These are phyloP conservation scores for Vickermania spadyakhi DNA, from an alignment of 208 protist species.

Conservation along the genomic window DNA sequence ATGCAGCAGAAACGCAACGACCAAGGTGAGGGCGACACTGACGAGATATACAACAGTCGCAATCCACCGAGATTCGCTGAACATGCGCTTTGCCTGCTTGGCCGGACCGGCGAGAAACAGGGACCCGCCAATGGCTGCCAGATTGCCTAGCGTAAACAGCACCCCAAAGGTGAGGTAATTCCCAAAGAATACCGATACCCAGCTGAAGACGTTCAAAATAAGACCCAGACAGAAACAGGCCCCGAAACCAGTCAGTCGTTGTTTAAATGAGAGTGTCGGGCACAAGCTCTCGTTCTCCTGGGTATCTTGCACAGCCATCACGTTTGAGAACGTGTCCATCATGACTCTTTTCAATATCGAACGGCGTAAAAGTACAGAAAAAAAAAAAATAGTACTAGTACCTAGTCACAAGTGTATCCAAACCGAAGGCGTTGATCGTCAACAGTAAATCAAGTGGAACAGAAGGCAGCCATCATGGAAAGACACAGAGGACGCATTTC, in stretches of 20 bases:
- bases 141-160: conserved; percentile 61
- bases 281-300: conserved; percentile 39
- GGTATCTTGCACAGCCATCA: conserved; percentile 24
- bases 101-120: conserved; percentile 76
- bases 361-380: too few relatives aligned
- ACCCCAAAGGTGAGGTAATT: conserved; percentile 70
- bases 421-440: too few relatives aligned
- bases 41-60: conserved; percentile 64
- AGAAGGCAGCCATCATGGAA: too few relatives aligned
- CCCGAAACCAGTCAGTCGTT: conserved; percentile 58
- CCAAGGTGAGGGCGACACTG: conserved; percentile 56
- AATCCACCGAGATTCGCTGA: conserved; percentile 62
- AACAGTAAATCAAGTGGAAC: too few relatives aligned
- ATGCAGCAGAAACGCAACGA: conserved; percentile 42
- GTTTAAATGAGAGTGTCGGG: conserved; percentile 64
- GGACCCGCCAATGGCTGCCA: conserved; percentile 36
- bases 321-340: conserved; percentile 40
- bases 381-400: too few relatives aligned
- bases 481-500: too few relatives aligned
- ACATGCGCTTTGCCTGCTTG: conserved; percentile 78
- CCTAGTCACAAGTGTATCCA: too few relatives aligned
- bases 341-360: background rate
- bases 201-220: conserved; percentile 53
- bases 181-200: conserved; percentile 40
- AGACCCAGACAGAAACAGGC: conserved; percentile 34